Percentiles rank a stretch among this genome's conserved stretches.
Conservation (phyloP, 2,329 filamentous ascomycete species). For the Trichoderma citrinoviride region DNA sequence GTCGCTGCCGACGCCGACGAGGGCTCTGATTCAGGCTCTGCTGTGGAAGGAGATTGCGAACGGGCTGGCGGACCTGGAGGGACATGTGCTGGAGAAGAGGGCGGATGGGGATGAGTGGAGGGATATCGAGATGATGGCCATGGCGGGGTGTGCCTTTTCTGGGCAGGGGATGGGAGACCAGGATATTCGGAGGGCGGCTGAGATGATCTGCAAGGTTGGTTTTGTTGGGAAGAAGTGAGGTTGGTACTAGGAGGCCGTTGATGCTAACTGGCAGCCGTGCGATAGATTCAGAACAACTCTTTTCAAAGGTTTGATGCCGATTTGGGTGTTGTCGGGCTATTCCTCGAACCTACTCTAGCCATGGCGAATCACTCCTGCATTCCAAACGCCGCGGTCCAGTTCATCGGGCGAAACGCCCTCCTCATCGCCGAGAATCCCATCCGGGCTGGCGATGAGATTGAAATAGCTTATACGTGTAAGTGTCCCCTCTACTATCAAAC, state of each 20-base stretch:
- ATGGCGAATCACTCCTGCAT: conserved; percentile 63
- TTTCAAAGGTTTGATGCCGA: conserved; percentile 57
- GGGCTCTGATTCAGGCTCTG: conserved; percentile 53
- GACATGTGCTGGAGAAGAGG: conserved; percentile 44
- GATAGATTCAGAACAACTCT: conserved; percentile 59
- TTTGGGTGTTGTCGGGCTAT: conserved; percentile 52
- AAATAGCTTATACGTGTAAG: conserved; percentile 61
- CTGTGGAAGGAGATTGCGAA: conserved; percentile 37
- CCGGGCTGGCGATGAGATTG: conserved; percentile 52
- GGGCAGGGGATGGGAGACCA: conserved; percentile 38
- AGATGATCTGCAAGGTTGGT: conserved; percentile 53
- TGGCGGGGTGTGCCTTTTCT: conserved; percentile 42
- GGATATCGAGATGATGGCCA: conserved; percentile 51
- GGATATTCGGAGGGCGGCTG: conserved; percentile 41
- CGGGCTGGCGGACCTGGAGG: conserved; percentile 44
- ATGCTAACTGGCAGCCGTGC: neutral
- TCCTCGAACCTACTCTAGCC: conserved; percentile 54
- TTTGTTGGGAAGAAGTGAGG: neutral
- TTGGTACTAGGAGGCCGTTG: neutral
- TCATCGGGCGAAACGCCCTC: conserved; percentile 50
- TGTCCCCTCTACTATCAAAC: neutral
- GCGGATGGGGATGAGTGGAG: conserved; percentile 38
- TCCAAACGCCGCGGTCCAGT: conserved; percentile 58
- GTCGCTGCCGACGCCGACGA: conserved; percentile 52
- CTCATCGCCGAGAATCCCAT: conserved; percentile 52